phyloP scores from a whole-genome alignment of 768 basidiomycete species.

The Calocybe gangraenosa region DNA sequence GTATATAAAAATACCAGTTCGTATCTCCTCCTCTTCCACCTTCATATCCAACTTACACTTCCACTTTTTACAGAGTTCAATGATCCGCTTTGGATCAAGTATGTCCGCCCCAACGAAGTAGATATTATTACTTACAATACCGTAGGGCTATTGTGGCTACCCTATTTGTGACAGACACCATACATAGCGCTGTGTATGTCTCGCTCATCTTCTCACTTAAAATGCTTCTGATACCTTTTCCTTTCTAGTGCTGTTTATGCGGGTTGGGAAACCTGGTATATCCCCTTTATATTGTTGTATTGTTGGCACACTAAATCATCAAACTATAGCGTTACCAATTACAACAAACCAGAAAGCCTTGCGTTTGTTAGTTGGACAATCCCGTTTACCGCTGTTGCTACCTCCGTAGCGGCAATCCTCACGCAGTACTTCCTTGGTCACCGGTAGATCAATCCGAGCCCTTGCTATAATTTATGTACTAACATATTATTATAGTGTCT shows the following conservation, averaged over 20 bases:
- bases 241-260: slow-evolving; percentile 23
- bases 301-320: slow-evolving; percentile 15
- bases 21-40: slow-evolving; percentile 3
- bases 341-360: slow-evolving; percentile 31
- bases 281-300: not conserved
- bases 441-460: slow-evolving; percentile 29
- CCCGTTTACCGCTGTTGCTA: slow-evolving; percentile 45
- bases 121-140: not conserved
- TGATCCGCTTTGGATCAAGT: slow-evolving; percentile 29
- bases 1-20: slow-evolving; percentile 26
- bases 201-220: slow-evolving; percentile 1
- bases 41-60: not conserved
- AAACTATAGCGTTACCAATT: slow-evolving; percentile 34
- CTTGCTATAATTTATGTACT: not conserved
- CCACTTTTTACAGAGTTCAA: slow-evolving; percentile 25
- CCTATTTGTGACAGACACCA: slow-evolving; percentile 27
- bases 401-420: slow-evolving; percentile 42
- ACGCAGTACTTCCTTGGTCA: slow-evolving; percentile 46
- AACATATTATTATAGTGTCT: slow-evolving; percentile 22
- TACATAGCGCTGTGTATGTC: slow-evolving; percentile 29
- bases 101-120: not conserved
- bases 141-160: slow-evolving; percentile 25
- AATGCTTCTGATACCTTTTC: not conserved
- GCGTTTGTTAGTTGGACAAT: slow-evolving; percentile 42
- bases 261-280: slow-evolving; percentile 27